Base-by-base conservation (phyloP, 2,329 filamentous ascomycete genomes). In the Trichoderma sp. region DNA sequence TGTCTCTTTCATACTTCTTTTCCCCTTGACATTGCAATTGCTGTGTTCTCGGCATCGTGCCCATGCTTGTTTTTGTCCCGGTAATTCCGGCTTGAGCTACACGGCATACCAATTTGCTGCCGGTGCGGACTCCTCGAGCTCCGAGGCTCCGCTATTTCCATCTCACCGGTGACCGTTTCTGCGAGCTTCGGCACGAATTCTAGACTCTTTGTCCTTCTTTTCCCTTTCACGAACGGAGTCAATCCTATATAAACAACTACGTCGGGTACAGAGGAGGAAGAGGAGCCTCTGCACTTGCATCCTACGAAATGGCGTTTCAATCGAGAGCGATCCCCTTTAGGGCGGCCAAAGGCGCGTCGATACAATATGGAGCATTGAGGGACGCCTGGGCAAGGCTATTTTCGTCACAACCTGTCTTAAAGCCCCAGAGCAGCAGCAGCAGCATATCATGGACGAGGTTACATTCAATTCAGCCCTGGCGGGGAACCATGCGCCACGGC, bases 331-430 rank as follows among this genome's bases (percentile, higher is more conserved):
- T 57, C n/a, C 54, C 61, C 13, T 27, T 54, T 35, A n/a, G 64
- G 64, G 70, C 68, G 45, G 64, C 60, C 58, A 70, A 73, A 58
- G 66, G 65, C 57, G 71, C 69, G 59, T 25, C 71, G 35, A 68
- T 54, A 37, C 71, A 73, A 42, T 67, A 71, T 19, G 69, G 68
- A 9, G 72, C 73, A 8, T 75, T 74, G 73, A 75, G 74, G 58
- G 72, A 71, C 39, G 70, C 71, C 34, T 77, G 74, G 74, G 70
- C 68, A 67, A 76, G 72, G 25, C 65, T 75, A 22, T 74, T 76
- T 22, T 74, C 69, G 25, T 74, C 76, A 39, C 73, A 75, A 53
- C 65, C 74, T 9, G 71, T 63, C 34, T 65, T 64, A 34, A 72
- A 70, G 53, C 27, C 17, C 19, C 48, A 34, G 34, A 64, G 19